Conservation (phyloP, 768 basidiomycete genomes). For the Suillus clintonianus region DNA sequence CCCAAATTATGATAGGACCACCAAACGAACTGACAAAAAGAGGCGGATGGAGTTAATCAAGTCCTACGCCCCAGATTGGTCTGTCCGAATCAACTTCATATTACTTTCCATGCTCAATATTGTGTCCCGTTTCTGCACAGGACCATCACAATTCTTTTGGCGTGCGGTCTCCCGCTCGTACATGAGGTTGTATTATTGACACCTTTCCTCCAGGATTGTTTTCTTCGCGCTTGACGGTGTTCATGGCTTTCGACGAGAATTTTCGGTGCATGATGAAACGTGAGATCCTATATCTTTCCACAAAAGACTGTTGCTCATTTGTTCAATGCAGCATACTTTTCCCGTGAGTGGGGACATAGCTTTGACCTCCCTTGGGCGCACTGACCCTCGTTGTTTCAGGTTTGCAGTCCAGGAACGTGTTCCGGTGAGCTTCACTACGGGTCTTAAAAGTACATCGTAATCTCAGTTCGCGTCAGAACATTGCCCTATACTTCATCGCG, state of each 20-base stretch:
- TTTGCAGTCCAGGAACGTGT: slow-evolving; percentile 77
- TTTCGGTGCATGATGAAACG: slow-evolving; percentile 79
- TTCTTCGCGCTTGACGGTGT: slow-evolving; percentile 69
- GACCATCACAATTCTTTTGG: slow-evolving; percentile 65
- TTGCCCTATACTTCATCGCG: slow-evolving; percentile 54
- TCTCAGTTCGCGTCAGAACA: slow-evolving; percentile 33
- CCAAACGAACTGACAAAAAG: slow-evolving; percentile 23
- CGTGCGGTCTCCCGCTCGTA: slow-evolving; percentile 44
- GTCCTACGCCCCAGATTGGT: slow-evolving; percentile 83
- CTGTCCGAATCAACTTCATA: slow-evolving; percentile 17
- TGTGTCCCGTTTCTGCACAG: slow-evolving; percentile 36
- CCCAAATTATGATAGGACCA: slow-evolving; percentile 6
- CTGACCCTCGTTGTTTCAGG: slow-evolving; percentile 39
- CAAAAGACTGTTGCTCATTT: slow-evolving; percentile 20
- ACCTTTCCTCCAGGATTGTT: slow-evolving; percentile 41
- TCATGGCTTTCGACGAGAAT: slow-evolving; percentile 72
- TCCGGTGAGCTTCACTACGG: slow-evolving; percentile 49
- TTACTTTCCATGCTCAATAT: neutral
- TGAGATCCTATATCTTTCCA: slow-evolving; percentile 35
- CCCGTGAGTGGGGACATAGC: slow-evolving; percentile 18
- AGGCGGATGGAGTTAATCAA: slow-evolving; percentile 45
- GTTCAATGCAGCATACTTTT: slow-evolving; percentile 18
- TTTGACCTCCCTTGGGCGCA: neutral
- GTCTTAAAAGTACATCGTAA: slow-evolving; percentile 9
- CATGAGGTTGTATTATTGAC: neutral